A percentile compares a stretch with the other conserved stretches of the same genome.
These are phyloP conservation scores for Podospora australis DNA, from an alignment of 495 filamentous ascomycete species.

Conservation along the genomic window DNA sequence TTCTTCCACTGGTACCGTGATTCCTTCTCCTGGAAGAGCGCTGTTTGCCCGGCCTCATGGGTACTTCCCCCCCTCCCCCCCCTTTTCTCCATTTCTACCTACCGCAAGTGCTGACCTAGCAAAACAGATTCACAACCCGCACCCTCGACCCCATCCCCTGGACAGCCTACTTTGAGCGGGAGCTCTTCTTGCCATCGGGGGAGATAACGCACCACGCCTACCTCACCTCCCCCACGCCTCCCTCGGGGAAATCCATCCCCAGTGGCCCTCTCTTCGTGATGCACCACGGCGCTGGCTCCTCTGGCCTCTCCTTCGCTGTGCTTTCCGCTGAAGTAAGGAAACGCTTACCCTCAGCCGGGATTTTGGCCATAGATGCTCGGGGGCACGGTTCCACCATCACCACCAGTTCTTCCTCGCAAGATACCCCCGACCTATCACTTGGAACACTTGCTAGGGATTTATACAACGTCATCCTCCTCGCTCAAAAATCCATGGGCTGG, in stretches of 20 bases:
- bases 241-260: conserved; percentile 15
- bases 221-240: conserved; percentile 55
- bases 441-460: conserved; percentile 68
- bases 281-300: conserved; percentile 50
- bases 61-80: conserved; percentile 32
- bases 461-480: conserved; percentile 57
- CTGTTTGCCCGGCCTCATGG: conserved; percentile 63
- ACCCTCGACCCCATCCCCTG: conserved; percentile 60
- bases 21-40: conserved; percentile 68
- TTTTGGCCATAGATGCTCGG: conserved; percentile 78
- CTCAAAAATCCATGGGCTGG: conserved; percentile 63
- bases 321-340: conserved; percentile 72
- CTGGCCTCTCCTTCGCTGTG: conserved; percentile 49
- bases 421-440: conserved; percentile 55
- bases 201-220: conserved; percentile 73
- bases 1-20: conserved; percentile 84
- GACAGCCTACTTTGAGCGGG: conserved; percentile 83
- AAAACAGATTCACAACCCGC: conserved; percentile 30
- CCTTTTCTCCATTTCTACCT: conserved; percentile 10
- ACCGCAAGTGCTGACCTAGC: no score
- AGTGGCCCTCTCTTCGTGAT: conserved; percentile 59
- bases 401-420: conserved; percentile 7
- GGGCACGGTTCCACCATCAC: conserved; percentile 69
- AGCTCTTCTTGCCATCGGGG: conserved; percentile 57
- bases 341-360: conserved; percentile 69